Evolutionary conservation across 371 early-diverging fungal species (phyloP).

Genomic region (Lichtheimia hyalospora): DNA sequence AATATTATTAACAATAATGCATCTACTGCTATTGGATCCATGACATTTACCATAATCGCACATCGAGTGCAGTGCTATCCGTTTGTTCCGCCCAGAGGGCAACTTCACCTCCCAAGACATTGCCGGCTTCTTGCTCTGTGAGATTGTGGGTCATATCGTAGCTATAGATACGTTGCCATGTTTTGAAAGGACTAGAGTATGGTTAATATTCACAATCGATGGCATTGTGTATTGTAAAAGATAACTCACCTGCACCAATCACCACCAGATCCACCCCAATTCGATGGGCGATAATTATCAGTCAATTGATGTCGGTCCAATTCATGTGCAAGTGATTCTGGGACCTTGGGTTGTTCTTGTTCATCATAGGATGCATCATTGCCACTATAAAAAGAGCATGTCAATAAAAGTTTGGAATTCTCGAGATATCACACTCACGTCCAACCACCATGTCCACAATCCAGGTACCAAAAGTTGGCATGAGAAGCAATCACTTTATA

Average conservation of each 20-base stretch:
- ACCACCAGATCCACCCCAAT: slow-evolving; percentile 43
- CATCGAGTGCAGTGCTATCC: slow-evolving; percentile 62
- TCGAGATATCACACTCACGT: slow-evolving; percentile 18
- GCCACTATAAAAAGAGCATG: slow-evolving; percentile 9
- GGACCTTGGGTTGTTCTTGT: slow-evolving; percentile 30
- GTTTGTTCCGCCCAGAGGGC: slow-evolving; percentile 76
- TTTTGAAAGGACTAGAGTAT: slow-evolving; percentile 65
- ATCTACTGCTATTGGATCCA: not conserved
- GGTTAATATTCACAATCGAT: no score
- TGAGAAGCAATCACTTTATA: slow-evolving; percentile 59
- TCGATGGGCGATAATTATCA: slow-evolving; percentile 26
- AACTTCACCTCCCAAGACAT: slow-evolving; percentile 49
- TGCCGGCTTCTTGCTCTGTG: slow-evolving; percentile 50
- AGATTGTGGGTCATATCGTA: slow-evolving; percentile 68
- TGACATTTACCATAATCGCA: slow-evolving; percentile 53
- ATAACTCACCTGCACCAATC: slow-evolving; percentile 44
- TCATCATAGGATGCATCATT: slow-evolving; percentile 42
- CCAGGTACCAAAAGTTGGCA: slow-evolving; percentile 68
- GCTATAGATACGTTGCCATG: slow-evolving; percentile 76
- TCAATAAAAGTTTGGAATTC: not conserved
- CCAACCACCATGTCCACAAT: slow-evolving; percentile 71
- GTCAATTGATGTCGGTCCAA: slow-evolving; percentile 20
- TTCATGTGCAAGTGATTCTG: slow-evolving; percentile 13
- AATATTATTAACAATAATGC: not conserved
- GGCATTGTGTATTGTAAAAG: not conserved